Conservation (phyloP, 208 protist species). For the Trypanosomatidae sp. region DNA sequence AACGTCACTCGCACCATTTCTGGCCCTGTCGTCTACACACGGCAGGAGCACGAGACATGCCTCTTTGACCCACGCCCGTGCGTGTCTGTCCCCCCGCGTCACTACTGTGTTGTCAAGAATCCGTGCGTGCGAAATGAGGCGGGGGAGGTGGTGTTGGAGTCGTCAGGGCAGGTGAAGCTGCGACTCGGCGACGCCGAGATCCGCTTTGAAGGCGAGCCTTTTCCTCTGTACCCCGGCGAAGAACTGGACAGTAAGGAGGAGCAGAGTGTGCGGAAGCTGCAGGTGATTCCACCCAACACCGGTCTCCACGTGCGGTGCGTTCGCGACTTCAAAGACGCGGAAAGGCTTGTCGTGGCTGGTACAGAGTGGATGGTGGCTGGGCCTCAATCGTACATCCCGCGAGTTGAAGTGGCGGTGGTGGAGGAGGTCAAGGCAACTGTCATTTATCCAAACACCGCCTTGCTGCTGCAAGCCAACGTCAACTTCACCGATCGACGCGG, state of each 20-base stretch:
- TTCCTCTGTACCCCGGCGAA: slow-evolving; percentile 93
- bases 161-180: slow-evolving; percentile 78
- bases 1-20: slow-evolving; percentile 80
- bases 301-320: slow-evolving; percentile 87
- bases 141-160: slow-evolving; percentile 46
- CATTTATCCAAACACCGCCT: slow-evolving; percentile 84
- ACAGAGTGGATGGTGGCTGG: slow-evolving; percentile 92
- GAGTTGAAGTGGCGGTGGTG: slow-evolving; percentile 82
- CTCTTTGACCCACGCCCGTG: slow-evolving; percentile 84
- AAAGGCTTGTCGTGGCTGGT: slow-evolving; percentile 55
- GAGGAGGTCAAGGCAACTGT: slow-evolving; percentile 61
- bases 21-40: slow-evolving; percentile 93
- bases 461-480: slow-evolving; percentile 75
- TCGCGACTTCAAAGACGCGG: slow-evolving; percentile 58
- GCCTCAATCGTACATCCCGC: slow-evolving; percentile 91
- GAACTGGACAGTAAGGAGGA: slow-evolving; percentile 34
- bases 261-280: slow-evolving; percentile 59
- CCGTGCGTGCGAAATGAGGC: slow-evolving; percentile 50
- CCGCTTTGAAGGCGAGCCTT: slow-evolving; percentile 87
- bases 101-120: slow-evolving; percentile 78
- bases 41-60: slow-evolving; percentile 91
- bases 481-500: slow-evolving; percentile 82
- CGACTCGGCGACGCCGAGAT: slow-evolving; percentile 93
- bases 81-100: slow-evolving; percentile 61
- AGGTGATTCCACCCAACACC: slow-evolving; percentile 72